phyloP scores from a whole-genome alignment of 768 basidiomycete genomes.

The Trametes villosa region DNA sequence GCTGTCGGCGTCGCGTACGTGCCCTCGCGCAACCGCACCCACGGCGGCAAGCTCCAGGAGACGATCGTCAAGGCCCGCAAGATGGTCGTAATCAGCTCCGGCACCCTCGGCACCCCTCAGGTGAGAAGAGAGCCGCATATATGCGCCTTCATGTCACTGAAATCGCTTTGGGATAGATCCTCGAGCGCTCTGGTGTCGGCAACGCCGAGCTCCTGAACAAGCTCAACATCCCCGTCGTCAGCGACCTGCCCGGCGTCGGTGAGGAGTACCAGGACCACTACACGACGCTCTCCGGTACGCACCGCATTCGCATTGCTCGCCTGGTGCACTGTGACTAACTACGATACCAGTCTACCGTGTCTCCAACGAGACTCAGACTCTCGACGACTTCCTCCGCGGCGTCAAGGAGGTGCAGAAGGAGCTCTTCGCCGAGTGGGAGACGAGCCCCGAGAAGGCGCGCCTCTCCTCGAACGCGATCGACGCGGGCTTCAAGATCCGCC shows the following conservation, averaged over 20 bases:
- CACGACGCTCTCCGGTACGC: slow-evolving; percentile 64
- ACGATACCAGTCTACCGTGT: slow-evolving; percentile 59
- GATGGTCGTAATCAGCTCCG: slow-evolving; percentile 65
- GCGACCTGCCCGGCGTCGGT: slow-evolving; percentile 72
- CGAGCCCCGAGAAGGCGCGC: slow-evolving; percentile 67
- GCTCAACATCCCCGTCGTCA: slow-evolving; percentile 62
- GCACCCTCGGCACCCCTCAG: slow-evolving; percentile 71
- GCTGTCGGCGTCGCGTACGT: slow-evolving; percentile 76
- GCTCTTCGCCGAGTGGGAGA: slow-evolving; percentile 68
- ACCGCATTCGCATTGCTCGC: too few relatives aligned
- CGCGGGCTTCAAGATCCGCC: slow-evolving; percentile 80
- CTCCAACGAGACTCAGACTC: slow-evolving; percentile 62
- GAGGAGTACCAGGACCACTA: slow-evolving; percentile 79
- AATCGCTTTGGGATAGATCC: slow-evolving; percentile 43
- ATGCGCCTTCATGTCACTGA: background rate
- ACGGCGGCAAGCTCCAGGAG: slow-evolving; percentile 55
- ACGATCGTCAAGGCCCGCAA: slow-evolving; percentile 71
- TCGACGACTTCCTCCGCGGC: slow-evolving; percentile 74
- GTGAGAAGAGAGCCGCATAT: slow-evolving; percentile 13
- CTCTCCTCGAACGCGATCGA: slow-evolving; percentile 75
- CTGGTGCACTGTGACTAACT: slow-evolving; percentile 8
- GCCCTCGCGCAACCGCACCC: slow-evolving; percentile 60
- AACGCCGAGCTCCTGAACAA: slow-evolving; percentile 56
- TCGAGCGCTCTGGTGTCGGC: slow-evolving; percentile 76
- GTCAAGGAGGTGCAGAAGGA: slow-evolving; percentile 61